Base-by-base conservation (phyloP, 768 basidiomycete genomes). In the Leccinum longicurvipes region DNA sequence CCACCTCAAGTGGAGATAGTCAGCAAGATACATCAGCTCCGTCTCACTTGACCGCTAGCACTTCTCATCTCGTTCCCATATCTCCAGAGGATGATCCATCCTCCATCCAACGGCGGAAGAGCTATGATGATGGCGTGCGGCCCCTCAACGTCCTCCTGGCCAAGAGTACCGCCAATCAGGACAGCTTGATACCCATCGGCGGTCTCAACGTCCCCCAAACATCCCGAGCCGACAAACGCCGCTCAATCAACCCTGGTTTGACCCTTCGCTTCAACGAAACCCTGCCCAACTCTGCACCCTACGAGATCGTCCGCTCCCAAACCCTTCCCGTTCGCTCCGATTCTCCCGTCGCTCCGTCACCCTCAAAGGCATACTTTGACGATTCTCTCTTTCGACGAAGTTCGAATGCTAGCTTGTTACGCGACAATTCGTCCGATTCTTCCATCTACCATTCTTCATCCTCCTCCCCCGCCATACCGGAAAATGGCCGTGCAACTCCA, bases 181-280 rank as follows among this genome's bases (percentile, higher is more conserved):
- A 59, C 55, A 57, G 36, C 21, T 55, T 55, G 19, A 39, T 36
- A 46, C 54, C 54, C 47, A 49, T 50, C 15, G 19, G 32, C 36
- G 64, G 59, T 21, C 64, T 73, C 46, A 56, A 62, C 49, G 63
- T 74, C 49, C 60, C 76, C 17, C 57, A 58, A 7, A 72, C 72
- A 0, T 69, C 70, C 6, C 74, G 79, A 32, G 70, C 74, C 0
- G 80, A 79, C 24, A 78, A 75, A 45, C 72, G 83, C 12, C 72
- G 78, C 21, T 84, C 83, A 4, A 83, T 84, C 57, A 84, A 82
- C 54, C 84, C 84, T 1, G 76, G 67, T 4, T 66, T 78, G 44
- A 64, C 74, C 7, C 71, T 81, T 57, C 74, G 68, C 21, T 53
- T 57, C 32, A 60, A 60, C 14, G 54, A 60, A 4, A 1, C 47